A percentile compares a stretch with the other conserved stretches of the same genome.
Conservation (phyloP, 2,329 filamentous ascomycete genomes). For the Cytospora mali region DNA sequence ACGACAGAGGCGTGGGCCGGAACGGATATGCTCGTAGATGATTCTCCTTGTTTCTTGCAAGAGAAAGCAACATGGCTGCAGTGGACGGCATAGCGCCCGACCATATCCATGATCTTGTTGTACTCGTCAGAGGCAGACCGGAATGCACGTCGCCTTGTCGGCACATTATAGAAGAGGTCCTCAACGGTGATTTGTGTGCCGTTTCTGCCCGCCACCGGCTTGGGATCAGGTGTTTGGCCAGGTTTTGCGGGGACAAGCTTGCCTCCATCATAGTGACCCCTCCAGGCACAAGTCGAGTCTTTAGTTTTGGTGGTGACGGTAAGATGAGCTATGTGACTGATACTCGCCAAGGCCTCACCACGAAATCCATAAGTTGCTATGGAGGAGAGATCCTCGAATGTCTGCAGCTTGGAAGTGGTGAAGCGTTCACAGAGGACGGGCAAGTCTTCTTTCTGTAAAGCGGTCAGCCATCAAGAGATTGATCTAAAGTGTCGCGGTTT, state of each 20-base stretch:
- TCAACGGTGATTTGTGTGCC: constrained; percentile 97
- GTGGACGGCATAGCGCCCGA: constrained; percentile 91
- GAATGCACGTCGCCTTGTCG: constrained; percentile 84
- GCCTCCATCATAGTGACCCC: constrained; percentile 83
- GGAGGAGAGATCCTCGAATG: constrained; percentile 86
- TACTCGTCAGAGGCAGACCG: constrained; percentile 92
- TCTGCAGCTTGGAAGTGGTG: constrained; percentile 93
- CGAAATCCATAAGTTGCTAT: constrained; percentile 98
- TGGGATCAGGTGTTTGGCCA: constrained; percentile 83
- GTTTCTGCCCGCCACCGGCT: constrained; percentile 80
- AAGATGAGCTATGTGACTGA: constrained; percentile 96
- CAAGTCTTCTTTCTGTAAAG: constrained; percentile 78
- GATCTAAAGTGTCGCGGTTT: background rate
- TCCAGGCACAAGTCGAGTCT: constrained; percentile 85
- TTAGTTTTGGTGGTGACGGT: constrained; percentile 93
- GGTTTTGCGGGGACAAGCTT: constrained; percentile 82
- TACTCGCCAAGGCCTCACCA: constrained; percentile 93
- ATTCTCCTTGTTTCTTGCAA: constrained; percentile 94
- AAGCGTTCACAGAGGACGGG: constrained; percentile 93
- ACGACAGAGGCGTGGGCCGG: constrained; percentile 70
- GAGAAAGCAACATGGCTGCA: constrained; percentile 90
- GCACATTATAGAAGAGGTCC: constrained; percentile 96
- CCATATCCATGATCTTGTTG: constrained; percentile 94
- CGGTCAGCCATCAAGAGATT: constrained; percentile 30
- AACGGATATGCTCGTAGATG: constrained; percentile 79